Evolutionary conservation across 768 basidiomycete genomes (phyloP).

Genomic region (Boletus rex-veris): DNA sequence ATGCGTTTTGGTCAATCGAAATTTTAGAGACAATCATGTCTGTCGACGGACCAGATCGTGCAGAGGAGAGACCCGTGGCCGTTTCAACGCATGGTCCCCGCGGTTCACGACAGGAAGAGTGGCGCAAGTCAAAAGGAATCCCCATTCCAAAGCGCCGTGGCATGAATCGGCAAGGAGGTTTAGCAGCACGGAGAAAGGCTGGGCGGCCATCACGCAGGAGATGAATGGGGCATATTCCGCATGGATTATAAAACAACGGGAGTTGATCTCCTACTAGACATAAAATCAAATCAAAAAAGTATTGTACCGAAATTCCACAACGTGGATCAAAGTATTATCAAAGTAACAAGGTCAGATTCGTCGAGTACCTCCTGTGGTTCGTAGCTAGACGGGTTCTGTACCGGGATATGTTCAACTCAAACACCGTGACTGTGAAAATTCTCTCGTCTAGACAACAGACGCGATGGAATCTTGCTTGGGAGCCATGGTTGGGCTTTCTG

Average conservation of each 20-base stretch:
- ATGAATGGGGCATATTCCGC: slow-evolving; percentile 31
- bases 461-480: neutral
- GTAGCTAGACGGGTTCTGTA: neutral
- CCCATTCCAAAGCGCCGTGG: slow-evolving; percentile 47
- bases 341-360: neutral
- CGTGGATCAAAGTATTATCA: neutral
- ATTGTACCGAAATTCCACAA: slow-evolving; percentile 6
- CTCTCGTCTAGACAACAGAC: slow-evolving; percentile 10
- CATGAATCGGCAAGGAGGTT: slow-evolving; percentile 65
- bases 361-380: neutral
- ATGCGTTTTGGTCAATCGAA: neutral
- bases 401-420: neutral
- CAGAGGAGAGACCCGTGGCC: slow-evolving; percentile 30
- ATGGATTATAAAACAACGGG: too few relatives aligned
- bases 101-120: slow-evolving; percentile 71
- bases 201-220: slow-evolving; percentile 71
- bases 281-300: slow-evolving; percentile 10
- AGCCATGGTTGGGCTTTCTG: neutral
- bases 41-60: slow-evolving; percentile 38
- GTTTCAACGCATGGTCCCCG: slow-evolving; percentile 85
- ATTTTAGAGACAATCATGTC: slow-evolving; percentile 51
- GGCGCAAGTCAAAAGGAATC: slow-evolving; percentile 79
- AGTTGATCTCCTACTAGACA: neutral
- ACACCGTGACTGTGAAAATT: neutral
- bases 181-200: slow-evolving; percentile 60